These are phyloP conservation scores for Cutaneotrichosporon sp. DNA, from an alignment of 1,284 basidiomycete genomes.

Conservation along the genomic window DNA sequence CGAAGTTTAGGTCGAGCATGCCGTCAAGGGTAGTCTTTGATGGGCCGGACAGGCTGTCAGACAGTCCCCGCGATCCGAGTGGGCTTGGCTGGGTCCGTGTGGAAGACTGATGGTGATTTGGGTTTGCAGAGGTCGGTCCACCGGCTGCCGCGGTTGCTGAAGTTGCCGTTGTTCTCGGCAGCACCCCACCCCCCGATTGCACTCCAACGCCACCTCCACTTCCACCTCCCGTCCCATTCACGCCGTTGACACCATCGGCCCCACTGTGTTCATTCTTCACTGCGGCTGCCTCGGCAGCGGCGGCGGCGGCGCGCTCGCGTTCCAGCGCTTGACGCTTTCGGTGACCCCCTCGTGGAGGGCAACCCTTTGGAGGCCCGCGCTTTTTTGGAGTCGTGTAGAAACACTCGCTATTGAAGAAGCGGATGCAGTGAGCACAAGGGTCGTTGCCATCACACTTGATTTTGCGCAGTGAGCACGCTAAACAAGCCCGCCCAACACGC, in stretches of 20 bases:
- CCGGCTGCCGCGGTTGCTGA: no score
- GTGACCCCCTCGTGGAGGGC: conserved; percentile 14
- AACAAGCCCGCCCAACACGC: conserved; percentile 14
- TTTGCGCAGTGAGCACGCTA: conserved; percentile 17
- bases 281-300: not conserved
- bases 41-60: not conserved
- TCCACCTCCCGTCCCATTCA: not conserved
- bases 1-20: not conserved
- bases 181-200: no score
- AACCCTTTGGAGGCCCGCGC: conserved; percentile 18
- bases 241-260: not conserved
- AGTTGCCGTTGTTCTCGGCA: no score
- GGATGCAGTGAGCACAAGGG: conserved; percentile 18
- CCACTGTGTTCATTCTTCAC: not conserved
- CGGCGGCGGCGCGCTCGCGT: not conserved
- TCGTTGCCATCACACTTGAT: conserved; percentile 20
- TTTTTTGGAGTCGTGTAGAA: conserved; percentile 17
- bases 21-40: not conserved
- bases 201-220: no score
- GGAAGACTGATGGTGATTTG: no score
- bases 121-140: no score
- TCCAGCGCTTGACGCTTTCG: conserved; percentile 5
- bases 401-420: conserved; percentile 17
- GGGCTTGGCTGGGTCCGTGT: no score
- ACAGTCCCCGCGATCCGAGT: no score